Evolutionary conservation across 345 rosid genomes (phyloP).

Genomic region (Dimocarpus longan): DNA sequence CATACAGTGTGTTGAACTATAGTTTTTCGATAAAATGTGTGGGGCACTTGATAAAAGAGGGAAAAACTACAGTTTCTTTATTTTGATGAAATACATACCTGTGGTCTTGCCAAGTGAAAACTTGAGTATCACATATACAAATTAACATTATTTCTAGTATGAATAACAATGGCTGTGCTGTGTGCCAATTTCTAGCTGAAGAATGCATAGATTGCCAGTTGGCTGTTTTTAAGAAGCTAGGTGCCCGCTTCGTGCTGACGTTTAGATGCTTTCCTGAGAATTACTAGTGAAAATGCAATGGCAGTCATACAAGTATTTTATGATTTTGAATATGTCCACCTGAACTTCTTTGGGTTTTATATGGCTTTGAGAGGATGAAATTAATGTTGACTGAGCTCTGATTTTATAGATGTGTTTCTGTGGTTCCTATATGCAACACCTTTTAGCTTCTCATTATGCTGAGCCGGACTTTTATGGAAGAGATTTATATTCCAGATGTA

Average conservation of each 20-base stretch:
- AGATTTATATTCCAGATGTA: background rate
- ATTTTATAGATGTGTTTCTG: background rate
- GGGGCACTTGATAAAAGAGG: background rate
- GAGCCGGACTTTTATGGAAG: background rate
- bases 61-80: background rate
- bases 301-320: background rate
- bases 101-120: background rate
- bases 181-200: background rate
- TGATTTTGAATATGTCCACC: background rate
- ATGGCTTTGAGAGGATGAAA: background rate
- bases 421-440: background rate
- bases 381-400: background rate
- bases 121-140: background rate
- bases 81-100: no score
- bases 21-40: no score
- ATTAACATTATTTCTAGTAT: background rate
- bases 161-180: background rate
- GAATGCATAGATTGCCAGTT: background rate
- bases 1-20: background rate
- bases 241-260: background rate
- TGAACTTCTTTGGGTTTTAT: background rate
- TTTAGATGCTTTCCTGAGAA: background rate
- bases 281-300: background rate
- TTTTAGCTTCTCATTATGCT: background rate
- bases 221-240: background rate